These are phyloP conservation scores for Xylaria sp. DNA, from an alignment of 2,329 filamentous ascomycete genomes.

Conservation along the genomic window DNA sequence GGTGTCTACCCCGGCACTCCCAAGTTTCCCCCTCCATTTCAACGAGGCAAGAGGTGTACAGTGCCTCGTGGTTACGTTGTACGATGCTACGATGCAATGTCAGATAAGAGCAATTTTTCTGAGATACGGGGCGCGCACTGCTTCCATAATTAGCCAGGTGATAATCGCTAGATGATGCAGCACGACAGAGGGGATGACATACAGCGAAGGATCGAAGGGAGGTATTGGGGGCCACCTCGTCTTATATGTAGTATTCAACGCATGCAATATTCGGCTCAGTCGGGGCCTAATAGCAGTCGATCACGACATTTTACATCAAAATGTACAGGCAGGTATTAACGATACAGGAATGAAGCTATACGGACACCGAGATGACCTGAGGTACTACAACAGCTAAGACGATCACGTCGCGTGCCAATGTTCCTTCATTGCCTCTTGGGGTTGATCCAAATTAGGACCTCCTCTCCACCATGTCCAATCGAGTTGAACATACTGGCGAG, in stretches of 20 bases:
- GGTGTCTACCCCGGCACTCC: background rate
- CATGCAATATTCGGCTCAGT: background rate
- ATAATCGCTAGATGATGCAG: background rate
- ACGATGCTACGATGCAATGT: conserved; percentile 10
- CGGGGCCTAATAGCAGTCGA: background rate
- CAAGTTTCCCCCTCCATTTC: background rate
- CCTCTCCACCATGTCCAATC: background rate
- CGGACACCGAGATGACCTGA: background rate
- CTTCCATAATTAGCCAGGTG: conserved; percentile 20
- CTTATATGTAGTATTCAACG: conserved; percentile 4
- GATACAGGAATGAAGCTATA: background rate
- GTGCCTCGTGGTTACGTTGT: conserved; percentile 15
- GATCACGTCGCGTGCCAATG: background rate
- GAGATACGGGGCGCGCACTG: background rate
- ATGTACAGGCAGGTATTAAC: background rate
- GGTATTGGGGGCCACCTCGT: conserved; percentile 6
- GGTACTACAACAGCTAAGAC: background rate
- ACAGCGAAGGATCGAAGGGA: background rate
- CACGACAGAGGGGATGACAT: background rate
- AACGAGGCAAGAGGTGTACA: background rate
- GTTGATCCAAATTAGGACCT: conserved; percentile 19
- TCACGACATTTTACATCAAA: background rate
- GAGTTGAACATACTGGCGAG: background rate
- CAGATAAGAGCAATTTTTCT: background rate
- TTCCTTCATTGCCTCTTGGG: conserved; percentile 8